Percentiles rank a stretch among this genome's conserved stretches.
Conservation (phyloP, 345 rosid species). For the Nasturtium officinale region DNA sequence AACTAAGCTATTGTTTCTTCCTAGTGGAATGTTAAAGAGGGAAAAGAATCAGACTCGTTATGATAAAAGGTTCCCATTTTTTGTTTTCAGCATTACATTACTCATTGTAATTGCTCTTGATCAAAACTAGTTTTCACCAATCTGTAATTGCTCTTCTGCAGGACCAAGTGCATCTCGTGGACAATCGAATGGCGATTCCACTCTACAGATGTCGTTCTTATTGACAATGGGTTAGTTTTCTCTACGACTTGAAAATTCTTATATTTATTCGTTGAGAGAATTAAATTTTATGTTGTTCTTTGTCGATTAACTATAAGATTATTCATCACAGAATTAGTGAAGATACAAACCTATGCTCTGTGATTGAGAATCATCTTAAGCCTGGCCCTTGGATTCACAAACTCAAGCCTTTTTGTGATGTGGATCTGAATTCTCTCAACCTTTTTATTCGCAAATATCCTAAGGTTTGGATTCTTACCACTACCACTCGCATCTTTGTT, state of each 20-base stretch:
- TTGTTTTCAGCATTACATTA: neutral
- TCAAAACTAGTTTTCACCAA: neutral
- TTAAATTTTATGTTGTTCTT: neutral
- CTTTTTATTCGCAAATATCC: constrained; percentile 64
- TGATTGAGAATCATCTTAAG: constrained; percentile 70
- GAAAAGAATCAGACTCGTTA: constrained; percentile 61
- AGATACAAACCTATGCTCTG: constrained; percentile 56
- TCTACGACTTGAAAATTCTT: neutral
- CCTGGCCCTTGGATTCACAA: constrained; percentile 79
- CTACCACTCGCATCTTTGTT: constrained; percentile 8
- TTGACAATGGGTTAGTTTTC: constrained; percentile 67
- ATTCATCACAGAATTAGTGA: constrained; percentile 61
- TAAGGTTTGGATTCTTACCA: constrained; percentile 44
- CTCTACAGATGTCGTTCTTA: constrained; percentile 60
- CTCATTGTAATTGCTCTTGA: neutral
- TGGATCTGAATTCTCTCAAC: constrained; percentile 61
- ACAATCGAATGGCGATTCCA: constrained; percentile 93
- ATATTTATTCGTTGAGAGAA: neutral
- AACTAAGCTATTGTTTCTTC: constrained; percentile 63
- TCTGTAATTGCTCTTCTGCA: constrained; percentile 35
- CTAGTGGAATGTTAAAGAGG: constrained; percentile 78
- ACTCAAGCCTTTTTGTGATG: constrained; percentile 63
- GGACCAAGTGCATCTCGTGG: constrained; percentile 75
- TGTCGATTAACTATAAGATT: neutral
- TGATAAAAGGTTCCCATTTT: constrained; percentile 45